Conservation (phyloP, 257 asterid species). For the Solanum bulbocastanum region DNA sequence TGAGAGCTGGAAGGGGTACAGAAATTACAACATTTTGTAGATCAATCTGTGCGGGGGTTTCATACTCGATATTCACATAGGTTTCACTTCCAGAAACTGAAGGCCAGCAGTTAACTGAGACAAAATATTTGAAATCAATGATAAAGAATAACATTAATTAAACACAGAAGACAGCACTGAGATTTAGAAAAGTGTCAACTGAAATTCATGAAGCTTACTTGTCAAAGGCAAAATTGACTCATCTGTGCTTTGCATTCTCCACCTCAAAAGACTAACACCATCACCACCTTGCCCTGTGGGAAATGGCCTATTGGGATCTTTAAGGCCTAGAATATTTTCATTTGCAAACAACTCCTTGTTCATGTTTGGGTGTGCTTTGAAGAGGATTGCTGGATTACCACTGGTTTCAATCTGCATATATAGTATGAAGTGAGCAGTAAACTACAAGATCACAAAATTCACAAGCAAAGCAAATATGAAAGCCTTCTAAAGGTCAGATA, state of each 20-base stretch:
- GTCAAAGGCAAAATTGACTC: conserved; percentile 83
- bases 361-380: conserved; percentile 89
- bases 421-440: conserved; percentile 3
- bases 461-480: neutral
- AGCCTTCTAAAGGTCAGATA: neutral
- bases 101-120: conserved; percentile 93
- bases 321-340: conserved; percentile 73
- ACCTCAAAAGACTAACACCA: conserved; percentile 70
- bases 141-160: conserved; percentile 2
- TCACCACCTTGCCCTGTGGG: conserved; percentile 75
- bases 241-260: conserved; percentile 92
- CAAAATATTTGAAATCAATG: conserved; percentile 2
- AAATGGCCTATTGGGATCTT: conserved; percentile 74
- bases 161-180: neutral
- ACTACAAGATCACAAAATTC: neutral
- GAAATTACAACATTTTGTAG: conserved; percentile 85
- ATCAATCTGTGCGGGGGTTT: conserved; percentile 64
- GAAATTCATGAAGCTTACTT: conserved; percentile 37
- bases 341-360: conserved; percentile 73
- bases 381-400: conserved; percentile 66
- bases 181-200: neutral
- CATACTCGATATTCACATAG: conserved; percentile 83
- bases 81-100: conserved; percentile 87
- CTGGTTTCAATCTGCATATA: conserved; percentile 68
- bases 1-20: conserved; percentile 93